Conservation (phyloP, 805 yeast species). For the Saccharomyces paradoxus region DNA sequence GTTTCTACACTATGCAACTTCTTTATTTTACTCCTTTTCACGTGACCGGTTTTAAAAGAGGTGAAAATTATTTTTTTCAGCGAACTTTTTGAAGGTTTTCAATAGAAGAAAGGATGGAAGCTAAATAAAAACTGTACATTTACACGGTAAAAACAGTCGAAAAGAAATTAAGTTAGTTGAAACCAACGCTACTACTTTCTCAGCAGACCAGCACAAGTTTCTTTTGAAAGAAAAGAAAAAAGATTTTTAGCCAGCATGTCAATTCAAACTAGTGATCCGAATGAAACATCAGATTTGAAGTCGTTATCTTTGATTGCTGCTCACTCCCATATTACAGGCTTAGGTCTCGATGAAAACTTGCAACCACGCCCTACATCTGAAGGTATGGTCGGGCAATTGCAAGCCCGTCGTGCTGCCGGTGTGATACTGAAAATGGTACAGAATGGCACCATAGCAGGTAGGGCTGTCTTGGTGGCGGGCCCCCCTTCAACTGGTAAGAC, state of each 20-base stretch:
- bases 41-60: background rate
- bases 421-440: conserved; percentile 87
- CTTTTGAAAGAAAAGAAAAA: conserved; percentile 1
- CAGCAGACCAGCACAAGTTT: background rate
- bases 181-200: background rate
- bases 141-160: background rate
- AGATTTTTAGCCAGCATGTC: conserved; percentile 22
- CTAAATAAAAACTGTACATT: background rate
- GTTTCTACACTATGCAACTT: background rate
- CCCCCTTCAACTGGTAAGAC: conserved; percentile 99
- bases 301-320: conserved; percentile 84
- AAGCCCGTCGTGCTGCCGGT: conserved; percentile 95
- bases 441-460: conserved; percentile 91
- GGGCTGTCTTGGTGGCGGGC: conserved; percentile 92
- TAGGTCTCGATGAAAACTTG: conserved; percentile 89
- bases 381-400: conserved; percentile 96
- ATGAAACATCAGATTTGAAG: conserved; percentile 37
- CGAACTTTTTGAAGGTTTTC: background rate
- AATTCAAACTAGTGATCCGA: conserved; percentile 34
- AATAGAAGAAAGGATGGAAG: background rate
- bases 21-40: background rate
- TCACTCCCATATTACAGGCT: conserved; percentile 95
- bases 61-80: background rate
- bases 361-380: conserved; percentile 74
- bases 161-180: background rate